Evolutionary conservation across 352 stramenopile genomes (phyloP).

Genomic region (Phytophthora tentaculata): DNA sequence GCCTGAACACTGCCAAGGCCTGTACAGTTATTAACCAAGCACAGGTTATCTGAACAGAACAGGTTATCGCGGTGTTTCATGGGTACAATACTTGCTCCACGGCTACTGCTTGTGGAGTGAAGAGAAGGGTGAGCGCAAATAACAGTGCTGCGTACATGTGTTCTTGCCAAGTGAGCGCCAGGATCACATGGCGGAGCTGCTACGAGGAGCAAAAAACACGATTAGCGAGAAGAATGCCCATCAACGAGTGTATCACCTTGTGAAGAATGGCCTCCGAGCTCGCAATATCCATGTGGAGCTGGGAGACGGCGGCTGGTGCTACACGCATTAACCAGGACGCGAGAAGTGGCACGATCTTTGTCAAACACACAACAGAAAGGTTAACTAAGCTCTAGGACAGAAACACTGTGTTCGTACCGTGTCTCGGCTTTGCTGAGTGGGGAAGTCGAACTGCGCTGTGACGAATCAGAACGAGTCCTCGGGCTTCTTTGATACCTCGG

Average conservation of each 20-base stretch:
- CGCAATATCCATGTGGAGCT: slow-evolving; percentile 17
- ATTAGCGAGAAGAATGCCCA: too few relatives aligned
- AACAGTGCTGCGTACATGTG: slow-evolving; percentile 25
- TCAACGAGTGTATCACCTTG: slow-evolving; percentile 10
- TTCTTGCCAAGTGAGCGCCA: slow-evolving; percentile 19
- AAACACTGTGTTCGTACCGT: slow-evolving; percentile 10
- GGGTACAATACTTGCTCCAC: slow-evolving; percentile 18
- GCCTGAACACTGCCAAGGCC: slow-evolving; percentile 13
- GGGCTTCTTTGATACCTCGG: too few relatives aligned
- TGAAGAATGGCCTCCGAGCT: slow-evolving; percentile 17
- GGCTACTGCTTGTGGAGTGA: slow-evolving; percentile 18
- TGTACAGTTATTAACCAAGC: background rate
- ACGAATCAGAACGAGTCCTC: too few relatives aligned
- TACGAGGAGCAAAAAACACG: background rate
- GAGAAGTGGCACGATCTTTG: slow-evolving; percentile 8
- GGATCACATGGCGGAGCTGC: slow-evolving; percentile 16
- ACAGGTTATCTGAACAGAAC: slow-evolving; percentile 6
- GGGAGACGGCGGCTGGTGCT: slow-evolving; percentile 2
- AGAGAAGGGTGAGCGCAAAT: slow-evolving; percentile 22
- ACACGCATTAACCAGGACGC: slow-evolving; percentile 4
- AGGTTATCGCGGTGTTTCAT: background rate
- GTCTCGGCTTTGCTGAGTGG: too few relatives aligned
- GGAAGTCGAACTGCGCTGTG: too few relatives aligned
- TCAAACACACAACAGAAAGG: too few relatives aligned
- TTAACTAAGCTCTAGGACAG: too few relatives aligned